Evolutionary conservation across 2,329 filamentous ascomycete genomes (phyloP).

Genomic region (Nemania diffusa): DNA sequence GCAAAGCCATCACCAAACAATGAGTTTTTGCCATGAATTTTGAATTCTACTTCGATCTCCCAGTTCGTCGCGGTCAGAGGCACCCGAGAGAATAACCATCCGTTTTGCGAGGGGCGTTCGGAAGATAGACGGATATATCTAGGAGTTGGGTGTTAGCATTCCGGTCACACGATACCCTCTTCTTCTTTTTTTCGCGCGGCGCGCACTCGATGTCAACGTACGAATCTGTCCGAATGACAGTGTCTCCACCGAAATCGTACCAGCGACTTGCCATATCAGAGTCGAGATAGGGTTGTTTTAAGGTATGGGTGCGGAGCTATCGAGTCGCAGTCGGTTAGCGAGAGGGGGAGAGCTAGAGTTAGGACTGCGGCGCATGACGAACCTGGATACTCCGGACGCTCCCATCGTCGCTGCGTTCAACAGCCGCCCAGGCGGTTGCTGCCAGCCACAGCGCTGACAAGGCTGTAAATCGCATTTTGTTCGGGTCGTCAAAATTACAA

Average conservation of each 20-base stretch:
- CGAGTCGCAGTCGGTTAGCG: constrained; percentile 38
- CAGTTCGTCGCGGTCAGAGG: constrained; percentile 98
- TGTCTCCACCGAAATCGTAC: constrained; percentile 98
- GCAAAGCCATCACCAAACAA: constrained; percentile 97
- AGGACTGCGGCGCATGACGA: constrained; percentile 48
- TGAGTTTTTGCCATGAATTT: constrained; percentile 87
- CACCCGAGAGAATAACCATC: constrained; percentile 93
- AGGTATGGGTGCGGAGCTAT: constrained; percentile 86
- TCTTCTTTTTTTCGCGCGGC: background rate
- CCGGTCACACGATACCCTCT: background rate
- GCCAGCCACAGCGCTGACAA: constrained; percentile 51
- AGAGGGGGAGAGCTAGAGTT: background rate
- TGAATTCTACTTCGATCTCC: constrained; percentile 97
- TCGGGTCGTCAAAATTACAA: constrained; percentile 31
- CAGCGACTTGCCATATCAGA: constrained; percentile 98
- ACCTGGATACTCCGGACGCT: constrained; percentile 74
- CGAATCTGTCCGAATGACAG: constrained; percentile 79
- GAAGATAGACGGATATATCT: constrained; percentile 94
- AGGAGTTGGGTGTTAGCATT: constrained; percentile 43
- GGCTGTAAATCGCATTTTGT: constrained; percentile 48
- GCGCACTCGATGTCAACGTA: constrained; percentile 54
- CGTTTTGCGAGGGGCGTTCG: constrained; percentile 88
- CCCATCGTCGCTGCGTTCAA: constrained; percentile 57
- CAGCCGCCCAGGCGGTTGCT: constrained; percentile 53
- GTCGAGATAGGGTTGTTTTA: constrained; percentile 93